These are phyloP conservation scores for Candida tropicalis DNA, from an alignment of 1,139 yeast genomes.

Conservation along the genomic window DNA sequence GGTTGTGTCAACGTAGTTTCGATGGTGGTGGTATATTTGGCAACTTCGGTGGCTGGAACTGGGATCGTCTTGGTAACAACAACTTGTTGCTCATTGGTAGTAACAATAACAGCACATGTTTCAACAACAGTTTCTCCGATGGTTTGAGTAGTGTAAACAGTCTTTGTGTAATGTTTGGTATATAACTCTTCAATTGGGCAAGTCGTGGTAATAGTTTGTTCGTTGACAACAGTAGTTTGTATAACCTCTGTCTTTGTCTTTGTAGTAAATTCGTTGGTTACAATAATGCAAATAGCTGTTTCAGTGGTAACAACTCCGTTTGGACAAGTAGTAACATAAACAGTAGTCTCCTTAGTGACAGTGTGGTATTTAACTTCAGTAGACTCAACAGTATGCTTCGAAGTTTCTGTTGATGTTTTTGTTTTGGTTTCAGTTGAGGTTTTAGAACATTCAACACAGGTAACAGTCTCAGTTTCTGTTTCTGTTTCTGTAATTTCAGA, in stretches of 20 bases:
- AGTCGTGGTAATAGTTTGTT: background rate
- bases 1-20: background rate
- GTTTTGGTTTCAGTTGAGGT: background rate
- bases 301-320: constrained; percentile 1
- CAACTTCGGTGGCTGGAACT: background rate
- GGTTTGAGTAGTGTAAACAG: background rate
- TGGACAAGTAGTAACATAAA: constrained; percentile 2
- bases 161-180: background rate
- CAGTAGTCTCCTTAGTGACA: background rate
- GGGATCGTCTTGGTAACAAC: background rate
- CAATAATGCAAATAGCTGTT: background rate
- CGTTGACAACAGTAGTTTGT: constrained; percentile 4
- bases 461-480: background rate
- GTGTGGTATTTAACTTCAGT: background rate
- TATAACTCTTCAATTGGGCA: constrained; percentile 1
- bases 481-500: background rate
- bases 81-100: constrained; percentile 1
- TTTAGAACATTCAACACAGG: background rate
- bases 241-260: constrained; percentile 1
- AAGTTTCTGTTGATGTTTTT: background rate
- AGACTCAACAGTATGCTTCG: background rate
- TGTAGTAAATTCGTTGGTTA: constrained; percentile 1
- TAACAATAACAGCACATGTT: background rate
- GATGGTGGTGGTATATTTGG: background rate
- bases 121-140: background rate